Evolutionary conservation across 2,329 filamentous ascomycete genomes (phyloP).

Genomic region (Didymella pinodella): DNA sequence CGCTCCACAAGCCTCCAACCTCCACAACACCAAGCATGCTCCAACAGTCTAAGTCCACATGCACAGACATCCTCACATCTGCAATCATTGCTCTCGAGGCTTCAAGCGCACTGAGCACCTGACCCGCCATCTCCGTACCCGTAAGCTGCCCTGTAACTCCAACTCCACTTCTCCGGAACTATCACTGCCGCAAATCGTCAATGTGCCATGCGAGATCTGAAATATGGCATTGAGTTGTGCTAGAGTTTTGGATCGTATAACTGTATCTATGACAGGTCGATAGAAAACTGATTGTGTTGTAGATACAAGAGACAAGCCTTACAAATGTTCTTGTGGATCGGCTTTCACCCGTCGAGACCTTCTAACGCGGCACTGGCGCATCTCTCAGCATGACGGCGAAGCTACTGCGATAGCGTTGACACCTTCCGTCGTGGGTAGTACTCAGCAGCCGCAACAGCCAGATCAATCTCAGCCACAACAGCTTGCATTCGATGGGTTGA

Average conservation of each 20-base stretch:
- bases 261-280: not conserved
- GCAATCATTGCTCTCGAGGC: slow-evolving; percentile 36
- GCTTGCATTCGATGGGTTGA: slow-evolving; percentile 3
- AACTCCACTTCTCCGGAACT: not conserved
- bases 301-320: slow-evolving; percentile 46
- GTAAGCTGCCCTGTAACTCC: slow-evolving; percentile 26
- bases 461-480: not conserved
- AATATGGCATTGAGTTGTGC: not conserved
- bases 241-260: not conserved
- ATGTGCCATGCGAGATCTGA: not conserved
- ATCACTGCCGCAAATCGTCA: not conserved
- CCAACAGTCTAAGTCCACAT: slow-evolving; percentile 26
- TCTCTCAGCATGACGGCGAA: slow-evolving; percentile 33
- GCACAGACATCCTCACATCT: slow-evolving; percentile 38
- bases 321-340: slow-evolving; percentile 38
- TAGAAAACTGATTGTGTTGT: slow-evolving; percentile 18
- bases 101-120: slow-evolving; percentile 46
- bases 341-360: slow-evolving; percentile 42
- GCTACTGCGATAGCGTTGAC: slow-evolving; percentile 13
- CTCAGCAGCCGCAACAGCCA: slow-evolving; percentile 3
- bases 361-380: slow-evolving; percentile 43
- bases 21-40: slow-evolving; percentile 29
- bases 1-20: slow-evolving; percentile 28
- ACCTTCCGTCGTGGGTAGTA: slow-evolving; percentile 15
- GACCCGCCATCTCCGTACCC: slow-evolving; percentile 43